A percentile compares a stretch with the other conserved stretches of the same genome.
These are phyloP conservation scores for Colletotrichum abscissum DNA, from an alignment of 2,329 filamentous ascomycete species.

Conservation along the genomic window DNA sequence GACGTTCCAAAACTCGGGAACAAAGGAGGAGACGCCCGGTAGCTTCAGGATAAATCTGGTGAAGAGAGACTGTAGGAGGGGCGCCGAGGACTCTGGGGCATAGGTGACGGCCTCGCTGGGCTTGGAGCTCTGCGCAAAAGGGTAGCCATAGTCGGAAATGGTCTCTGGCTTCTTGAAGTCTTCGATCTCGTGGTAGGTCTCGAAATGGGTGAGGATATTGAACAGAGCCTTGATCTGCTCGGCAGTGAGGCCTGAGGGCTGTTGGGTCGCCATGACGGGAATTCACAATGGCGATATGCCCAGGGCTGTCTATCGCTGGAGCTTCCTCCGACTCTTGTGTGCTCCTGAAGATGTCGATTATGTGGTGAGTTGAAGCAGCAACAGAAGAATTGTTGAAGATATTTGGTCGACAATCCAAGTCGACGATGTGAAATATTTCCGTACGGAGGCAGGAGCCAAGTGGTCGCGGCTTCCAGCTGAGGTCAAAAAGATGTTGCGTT, in stretches of 20 bases:
- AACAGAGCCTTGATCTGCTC: conserved; percentile 65
- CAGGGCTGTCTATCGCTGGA: not conserved
- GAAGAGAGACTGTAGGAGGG: conserved; percentile 76
- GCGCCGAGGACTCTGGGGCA: conserved; percentile 61
- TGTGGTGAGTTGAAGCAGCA: not conserved
- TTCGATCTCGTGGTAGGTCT: conserved; percentile 76
- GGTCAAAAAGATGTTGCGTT: not conserved
- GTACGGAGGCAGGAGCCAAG: not conserved
- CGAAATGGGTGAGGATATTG: conserved; percentile 69
- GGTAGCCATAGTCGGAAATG: conserved; percentile 76
- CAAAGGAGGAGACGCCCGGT: conserved; percentile 73
- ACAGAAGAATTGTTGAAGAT: not conserved
- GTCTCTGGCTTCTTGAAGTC: conserved; percentile 74
- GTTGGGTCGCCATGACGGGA: conserved; percentile 10
- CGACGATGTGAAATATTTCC: not conserved
- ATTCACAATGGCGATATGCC: not conserved
- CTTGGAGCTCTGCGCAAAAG: conserved; percentile 59
- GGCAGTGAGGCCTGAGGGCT: conserved; percentile 41
- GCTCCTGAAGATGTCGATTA: not conserved
- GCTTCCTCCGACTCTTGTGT: not conserved
- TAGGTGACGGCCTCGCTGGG: conserved; percentile 29
- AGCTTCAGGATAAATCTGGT: conserved; percentile 72
- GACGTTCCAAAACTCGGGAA: conserved; percentile 73
- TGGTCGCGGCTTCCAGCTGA: not conserved
- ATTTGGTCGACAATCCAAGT: not conserved